Base-by-base conservation (phyloP, 2,329 filamentous ascomycete species). In the Aschersonia sp. region DNA sequence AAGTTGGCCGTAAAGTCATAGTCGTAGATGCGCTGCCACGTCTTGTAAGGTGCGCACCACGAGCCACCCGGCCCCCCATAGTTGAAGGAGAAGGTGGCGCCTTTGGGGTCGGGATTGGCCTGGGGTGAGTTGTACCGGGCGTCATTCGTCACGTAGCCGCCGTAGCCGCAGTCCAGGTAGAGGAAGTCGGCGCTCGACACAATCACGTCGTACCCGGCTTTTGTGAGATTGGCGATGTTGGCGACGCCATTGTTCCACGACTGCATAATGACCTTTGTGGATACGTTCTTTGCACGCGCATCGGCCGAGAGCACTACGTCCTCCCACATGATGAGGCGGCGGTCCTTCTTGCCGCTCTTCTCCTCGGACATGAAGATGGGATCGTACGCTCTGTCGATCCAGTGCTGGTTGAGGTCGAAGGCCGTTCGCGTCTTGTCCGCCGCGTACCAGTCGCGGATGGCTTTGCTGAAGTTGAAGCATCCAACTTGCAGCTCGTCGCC, bases 21-120 rank as follows among this genome's bases (percentile, higher is more conserved):
- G 64, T 75, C 65, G 61, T 78, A 78, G 60, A 78, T 76, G 45
- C 74, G 73, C 58, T 77, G 74, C 73, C 73, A 78, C 28, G 72
- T 75, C 59, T 78, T 78, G 65, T 77, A 78, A 0, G 74, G 74
- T 0, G 68, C 70, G 55, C 74, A 78, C 74, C 74, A 78, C n/a
- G 70, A 74, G 20, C 74, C 74, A 40, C 74, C 74, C 29, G 48
- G 52, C 43, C 68, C 74, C n/a, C 64, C 65, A 56, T 71, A 78
- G 65, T 78, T 77, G 68, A 76, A 77, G 55, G 64, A 74, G 4
- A 66, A 58, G 1, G 56, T 58, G 20, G 56, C 56, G 9, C 47
- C 51, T 0, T 48, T 46, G 5, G 65, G 60, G 51, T 71, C 67
- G 0, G 74, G 73, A 57, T 78, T 78, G 43, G 57, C 56, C 63